Base-by-base conservation (phyloP, 2,329 filamentous ascomycete genomes). In the Colletotrichum musicola region DNA sequence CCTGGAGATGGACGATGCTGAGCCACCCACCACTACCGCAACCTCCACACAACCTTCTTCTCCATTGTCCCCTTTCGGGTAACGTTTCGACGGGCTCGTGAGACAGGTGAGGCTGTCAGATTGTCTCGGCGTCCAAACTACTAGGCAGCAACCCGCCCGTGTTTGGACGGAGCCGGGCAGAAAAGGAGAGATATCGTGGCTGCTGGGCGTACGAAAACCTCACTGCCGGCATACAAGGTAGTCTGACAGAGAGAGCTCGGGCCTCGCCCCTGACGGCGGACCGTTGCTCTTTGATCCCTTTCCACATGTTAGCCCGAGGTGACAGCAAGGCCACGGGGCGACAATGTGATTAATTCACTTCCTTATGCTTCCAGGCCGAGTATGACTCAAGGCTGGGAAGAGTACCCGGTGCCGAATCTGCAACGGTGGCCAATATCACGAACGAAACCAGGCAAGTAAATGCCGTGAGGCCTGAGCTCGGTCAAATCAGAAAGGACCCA, bases 21-120 rank as follows among this genome's bases (percentile, higher is more conserved):
- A 47, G 44, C 44, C 44, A 47, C 44, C 44, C 16, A 5, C n/a
- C n/a, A n/a, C n/a, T n/a, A n/a, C n/a, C n/a, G n/a, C n/a, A n/a
- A 10, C 30, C 30, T 35, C 10, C 7, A 35, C 30, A 35, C 7
- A 10, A 10, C 30, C 10, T 10, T 35, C 27, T 35, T 35, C 30
- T 10, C 30, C 10, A 10, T 35, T 35, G 2, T 14, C 25, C 18
- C 35, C 60, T 22, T 35, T 22, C 18, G 16, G 13, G 10, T 18
- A n/a, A 38, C 18, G 6, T 20, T 62, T 4, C 25, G 16, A 14
- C 20, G 12, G 27, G 18, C 46, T 30, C 38, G 54, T 50, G 62
- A 50, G 65, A 64, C 65, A 35, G 25, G 53, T 25, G 54, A 68
- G 30, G 65, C 55, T 68, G 65, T 55, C 61, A 59, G 61, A 58